Conservation (phyloP, 208 protist species). For the Leishmania lainsoni region DNA sequence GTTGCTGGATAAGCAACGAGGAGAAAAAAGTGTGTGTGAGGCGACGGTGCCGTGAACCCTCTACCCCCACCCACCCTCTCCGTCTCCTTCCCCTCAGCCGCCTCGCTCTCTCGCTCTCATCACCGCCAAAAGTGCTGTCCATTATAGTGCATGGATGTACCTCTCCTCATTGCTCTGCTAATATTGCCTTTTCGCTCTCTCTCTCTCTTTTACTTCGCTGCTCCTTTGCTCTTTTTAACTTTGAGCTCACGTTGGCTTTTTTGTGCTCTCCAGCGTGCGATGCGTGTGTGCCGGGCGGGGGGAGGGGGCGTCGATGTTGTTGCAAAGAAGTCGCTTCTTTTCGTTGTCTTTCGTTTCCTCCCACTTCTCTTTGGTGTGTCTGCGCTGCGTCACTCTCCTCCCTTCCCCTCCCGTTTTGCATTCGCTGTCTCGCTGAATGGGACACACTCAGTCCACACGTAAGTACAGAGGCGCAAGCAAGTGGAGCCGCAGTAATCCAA, state of each 20-base stretch:
- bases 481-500: background rate
- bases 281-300: background rate
- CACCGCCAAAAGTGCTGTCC: background rate
- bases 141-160: background rate
- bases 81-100: too few relatives aligned
- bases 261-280: background rate
- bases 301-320: background rate
- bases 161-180: background rate
- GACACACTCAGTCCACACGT: background rate
- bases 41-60: background rate
- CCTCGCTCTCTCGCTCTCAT: background rate
- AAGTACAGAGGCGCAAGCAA: background rate
- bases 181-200: background rate
- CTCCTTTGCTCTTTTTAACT: background rate
- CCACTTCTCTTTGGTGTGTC: background rate
- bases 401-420: background rate
- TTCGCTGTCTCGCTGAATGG: background rate
- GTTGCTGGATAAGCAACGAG: background rate
- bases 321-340: background rate
- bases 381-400: background rate
- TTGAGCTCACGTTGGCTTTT: background rate
- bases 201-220: background rate
- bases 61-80: background rate
- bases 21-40: background rate
- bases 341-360: background rate